A percentile compares a stretch with the other conserved stretches of the same genome.
Conservation (phyloP, 75 land plant species). For the Sequoia sempervirens region DNA sequence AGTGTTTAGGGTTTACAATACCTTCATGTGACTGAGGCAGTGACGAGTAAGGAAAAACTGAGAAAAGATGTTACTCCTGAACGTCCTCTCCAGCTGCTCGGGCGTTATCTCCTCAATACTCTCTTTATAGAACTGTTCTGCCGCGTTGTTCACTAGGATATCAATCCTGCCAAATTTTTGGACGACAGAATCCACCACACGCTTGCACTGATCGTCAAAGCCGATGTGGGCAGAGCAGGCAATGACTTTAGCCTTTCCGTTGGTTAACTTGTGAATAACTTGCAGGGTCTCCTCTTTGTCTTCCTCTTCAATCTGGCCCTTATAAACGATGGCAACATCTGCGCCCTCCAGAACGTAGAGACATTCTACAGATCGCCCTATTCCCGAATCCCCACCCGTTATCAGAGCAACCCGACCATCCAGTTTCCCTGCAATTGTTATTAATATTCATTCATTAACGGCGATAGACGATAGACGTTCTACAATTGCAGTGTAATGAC, state of each 20-base stretch:
- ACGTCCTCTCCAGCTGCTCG: constrained; percentile 56
- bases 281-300: constrained; percentile 74
- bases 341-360: constrained; percentile 76
- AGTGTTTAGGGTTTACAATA: no score
- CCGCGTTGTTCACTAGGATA: constrained; percentile 80
- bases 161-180: constrained; percentile 63
- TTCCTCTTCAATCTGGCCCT: constrained; percentile 58
- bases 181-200: constrained; percentile 75
- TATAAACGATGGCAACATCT: constrained; percentile 81
- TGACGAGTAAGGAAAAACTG: constrained; percentile 64
- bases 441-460: background rate
- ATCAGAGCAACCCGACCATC: constrained; percentile 83
- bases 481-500: no score
- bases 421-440: constrained; percentile 57
- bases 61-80: constrained; percentile 79
- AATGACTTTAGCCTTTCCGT: constrained; percentile 29
- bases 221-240: constrained; percentile 70
- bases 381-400: constrained; percentile 94
- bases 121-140: constrained; percentile 53
- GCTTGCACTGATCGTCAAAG: constrained; percentile 74
- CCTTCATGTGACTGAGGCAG: constrained; percentile 60
- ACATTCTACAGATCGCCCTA: constrained; percentile 68
- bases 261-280: constrained; percentile 23
- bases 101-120: constrained; percentile 53
- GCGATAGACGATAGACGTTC: no score